These are phyloP conservation scores for Pulicaria dysenterica DNA, from an alignment of 129 eudicot genomes.

Conservation along the genomic window DNA sequence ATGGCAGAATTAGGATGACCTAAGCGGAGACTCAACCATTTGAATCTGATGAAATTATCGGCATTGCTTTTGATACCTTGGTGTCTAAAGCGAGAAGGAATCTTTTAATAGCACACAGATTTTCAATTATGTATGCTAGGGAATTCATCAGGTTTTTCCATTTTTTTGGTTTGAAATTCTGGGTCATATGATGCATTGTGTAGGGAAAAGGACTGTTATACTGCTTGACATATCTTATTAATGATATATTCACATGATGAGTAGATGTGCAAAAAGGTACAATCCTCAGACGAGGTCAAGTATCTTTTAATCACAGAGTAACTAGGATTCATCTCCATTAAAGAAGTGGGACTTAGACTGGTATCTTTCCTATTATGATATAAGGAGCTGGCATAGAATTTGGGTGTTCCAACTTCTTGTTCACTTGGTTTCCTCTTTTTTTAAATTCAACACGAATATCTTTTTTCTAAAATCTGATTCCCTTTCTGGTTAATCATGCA, in stretches of 20 bases:
- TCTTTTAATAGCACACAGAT: background rate
- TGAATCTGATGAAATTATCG: background rate
- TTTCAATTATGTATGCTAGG: background rate
- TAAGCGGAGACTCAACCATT: background rate
- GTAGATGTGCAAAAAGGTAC: background rate
- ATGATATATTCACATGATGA: background rate
- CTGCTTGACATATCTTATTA: background rate
- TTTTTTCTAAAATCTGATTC: background rate
- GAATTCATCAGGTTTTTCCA: background rate
- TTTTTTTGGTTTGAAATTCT: too few species aligned
- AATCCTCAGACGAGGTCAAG: too few species aligned
- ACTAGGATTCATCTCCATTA: too few species aligned
- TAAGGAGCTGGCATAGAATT: too few species aligned
- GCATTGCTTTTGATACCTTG: background rate
- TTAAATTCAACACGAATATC: too few species aligned
- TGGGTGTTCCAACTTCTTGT: too few species aligned
- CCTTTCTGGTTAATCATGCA: slow-evolving; percentile 23
- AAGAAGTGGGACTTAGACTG: too few species aligned
- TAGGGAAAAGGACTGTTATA: background rate
- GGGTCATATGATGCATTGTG: too few species aligned
- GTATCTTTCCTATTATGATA: too few species aligned
- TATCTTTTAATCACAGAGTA: too few species aligned
- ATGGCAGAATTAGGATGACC: background rate
- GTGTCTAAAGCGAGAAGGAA: background rate
- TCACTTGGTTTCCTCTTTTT: too few species aligned